These are phyloP conservation scores for Aciculosporium take DNA, from an alignment of 2,329 filamentous ascomycete genomes.

Conservation along the genomic window DNA sequence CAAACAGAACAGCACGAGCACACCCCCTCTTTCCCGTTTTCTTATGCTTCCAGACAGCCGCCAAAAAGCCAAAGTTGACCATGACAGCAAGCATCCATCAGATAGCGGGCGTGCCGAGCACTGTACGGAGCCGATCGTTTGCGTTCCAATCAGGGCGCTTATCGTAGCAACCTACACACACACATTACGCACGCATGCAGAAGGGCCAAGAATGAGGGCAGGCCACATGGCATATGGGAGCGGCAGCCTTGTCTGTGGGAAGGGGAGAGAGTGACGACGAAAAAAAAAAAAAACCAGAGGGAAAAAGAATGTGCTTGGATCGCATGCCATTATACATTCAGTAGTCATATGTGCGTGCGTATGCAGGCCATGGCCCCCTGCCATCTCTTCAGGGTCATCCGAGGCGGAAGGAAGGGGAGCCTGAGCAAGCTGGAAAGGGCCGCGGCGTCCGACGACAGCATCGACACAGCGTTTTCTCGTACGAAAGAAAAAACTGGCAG, in stretches of 20 bases:
- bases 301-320: not conserved
- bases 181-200: not conserved
- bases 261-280: too few species aligned
- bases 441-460: not conserved
- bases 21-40: not conserved
- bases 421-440: not conserved
- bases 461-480: conserved; percentile 2
- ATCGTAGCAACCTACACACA: too few species aligned
- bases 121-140: too few species aligned
- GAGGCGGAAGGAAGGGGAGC: not conserved
- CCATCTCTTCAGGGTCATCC: not conserved
- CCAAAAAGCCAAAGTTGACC: too few species aligned
- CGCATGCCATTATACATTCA: not conserved
- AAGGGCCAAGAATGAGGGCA: not conserved
- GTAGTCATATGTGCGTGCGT: too few species aligned
- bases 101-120: too few species aligned
- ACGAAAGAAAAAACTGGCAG: conserved; percentile 3
- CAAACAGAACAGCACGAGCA: not conserved
- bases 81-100: too few species aligned
- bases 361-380: not conserved
- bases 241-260: conserved; percentile 1
- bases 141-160: too few species aligned
- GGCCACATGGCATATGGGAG: conserved; percentile 3
- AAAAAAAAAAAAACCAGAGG: too few species aligned
- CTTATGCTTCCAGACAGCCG: not conserved